Evolutionary conservation across 1,284 basidiomycete genomes (phyloP).

Genomic region (Ceratobasidium sp.): DNA sequence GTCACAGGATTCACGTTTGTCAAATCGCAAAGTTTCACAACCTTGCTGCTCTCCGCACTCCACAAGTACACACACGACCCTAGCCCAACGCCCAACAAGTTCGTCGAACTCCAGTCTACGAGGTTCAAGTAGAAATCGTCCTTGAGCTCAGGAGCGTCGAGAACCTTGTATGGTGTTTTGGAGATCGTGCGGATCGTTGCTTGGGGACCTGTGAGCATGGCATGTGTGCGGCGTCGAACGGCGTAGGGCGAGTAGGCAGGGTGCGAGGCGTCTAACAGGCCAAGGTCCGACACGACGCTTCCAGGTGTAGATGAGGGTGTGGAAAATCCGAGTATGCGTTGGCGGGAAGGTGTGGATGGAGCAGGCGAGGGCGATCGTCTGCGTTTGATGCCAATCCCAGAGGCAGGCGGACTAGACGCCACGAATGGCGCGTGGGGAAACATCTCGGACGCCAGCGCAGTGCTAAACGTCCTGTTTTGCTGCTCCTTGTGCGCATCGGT

Average conservation of each 20-base stretch:
- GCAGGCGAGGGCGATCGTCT: conserved; percentile 26
- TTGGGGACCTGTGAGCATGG: conserved; percentile 63
- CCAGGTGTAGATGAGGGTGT: conserved; percentile 61
- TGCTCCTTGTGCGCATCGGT: conserved; percentile 38
- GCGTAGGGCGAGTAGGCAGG: conserved; percentile 35
- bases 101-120: conserved; percentile 96
- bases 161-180: conserved; percentile 96
- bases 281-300: conserved; percentile 31
- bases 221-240: conserved; percentile 27
- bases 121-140: conserved; percentile 99
- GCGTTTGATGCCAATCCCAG: conserved; percentile 26
- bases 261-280: conserved; percentile 30
- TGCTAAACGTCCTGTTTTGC: conserved; percentile 44
- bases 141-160: conserved; percentile 89
- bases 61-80: conserved; percentile 95
- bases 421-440: conserved; percentile 39
- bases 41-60: conserved; percentile 93
- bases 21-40: conserved; percentile 92
- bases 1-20: conserved; percentile 75
- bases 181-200: conserved; percentile 84
- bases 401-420: conserved; percentile 31
- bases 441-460: conserved; percentile 43
- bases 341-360: conserved; percentile 66
- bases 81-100: conserved; percentile 93
- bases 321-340: conserved; percentile 73